phyloP scores from a whole-genome alignment of 148 eudicot species.

The Nyssa sinensis region DNA sequence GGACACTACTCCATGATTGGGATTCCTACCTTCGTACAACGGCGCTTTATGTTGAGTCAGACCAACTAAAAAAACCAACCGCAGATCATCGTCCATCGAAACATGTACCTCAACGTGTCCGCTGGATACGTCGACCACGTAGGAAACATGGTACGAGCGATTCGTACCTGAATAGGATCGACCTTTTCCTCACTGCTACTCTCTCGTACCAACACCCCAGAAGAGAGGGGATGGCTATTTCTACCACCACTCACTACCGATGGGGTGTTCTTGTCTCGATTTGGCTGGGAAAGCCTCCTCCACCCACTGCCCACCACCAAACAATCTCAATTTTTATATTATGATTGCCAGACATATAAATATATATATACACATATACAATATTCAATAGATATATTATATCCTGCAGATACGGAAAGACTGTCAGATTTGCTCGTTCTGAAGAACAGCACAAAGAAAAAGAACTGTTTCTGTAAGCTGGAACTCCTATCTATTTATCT shows the following conservation, averaged over 20 bases:
- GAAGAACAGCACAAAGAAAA: slow-evolving; percentile 4
- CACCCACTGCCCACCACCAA: slow-evolving; percentile 46
- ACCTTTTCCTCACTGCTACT: neutral
- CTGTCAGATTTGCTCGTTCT: slow-evolving; percentile 11
- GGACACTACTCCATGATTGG: no score
- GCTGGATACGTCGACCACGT: no score
- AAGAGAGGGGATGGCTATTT: neutral
- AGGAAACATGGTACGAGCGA: no score
- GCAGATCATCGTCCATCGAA: no score
- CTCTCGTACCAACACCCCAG: neutral
- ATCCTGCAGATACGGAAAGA: neutral
- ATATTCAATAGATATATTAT: neutral
- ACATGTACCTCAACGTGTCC: no score
- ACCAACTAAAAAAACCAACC: no score
- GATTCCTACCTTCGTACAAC: no score
- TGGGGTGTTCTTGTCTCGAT: slow-evolving; percentile 43
- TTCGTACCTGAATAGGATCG: no score
- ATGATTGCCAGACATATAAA: neutral
- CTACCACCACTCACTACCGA: slow-evolving; percentile 37
- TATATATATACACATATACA: neutral
- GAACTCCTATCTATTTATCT: slow-evolving; percentile 4
- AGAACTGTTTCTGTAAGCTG: neutral
- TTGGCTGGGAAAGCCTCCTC: slow-evolving; percentile 34
- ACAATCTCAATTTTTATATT: slow-evolving; percentile 11
- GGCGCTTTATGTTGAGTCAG: no score